Evolutionary conservation across 331 rosid species (phyloP), one percentile per base, ranked within the genome.

Genomic region (Phaseolus coccineus): DNA sequence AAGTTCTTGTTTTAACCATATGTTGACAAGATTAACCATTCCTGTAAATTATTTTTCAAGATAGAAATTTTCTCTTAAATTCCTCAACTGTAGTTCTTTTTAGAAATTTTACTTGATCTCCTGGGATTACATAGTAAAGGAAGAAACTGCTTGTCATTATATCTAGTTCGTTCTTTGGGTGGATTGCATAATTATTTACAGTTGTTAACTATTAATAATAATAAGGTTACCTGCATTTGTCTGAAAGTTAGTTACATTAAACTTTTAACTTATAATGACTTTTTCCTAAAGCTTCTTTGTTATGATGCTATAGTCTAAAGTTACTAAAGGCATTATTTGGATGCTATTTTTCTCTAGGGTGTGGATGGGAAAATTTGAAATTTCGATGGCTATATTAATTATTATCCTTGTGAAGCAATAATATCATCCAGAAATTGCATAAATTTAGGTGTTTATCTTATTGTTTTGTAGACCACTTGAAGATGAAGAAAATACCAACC

Each of bases 301-400:
- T 69, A 35, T 44, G 47, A 46, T 57, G 84, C 50, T 71, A 39
- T 52, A 40, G 48, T 52, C 15, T 73, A 66, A n/a, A 66, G 50
- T 48, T 73, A 28, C 66, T 58, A 14, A 35, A 35, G 9, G 10
- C 22, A 5, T 50, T 59, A 33, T 67, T 56, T 44, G 27, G 63
- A 24, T 79, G 35, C 72, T 59, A 47, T 58, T 80, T 59, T 71
- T 80, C 25, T 61, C 74, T 24, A 14, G 50, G 47, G 47, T 48
- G 44, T 50, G 28, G 52, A 48, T 6, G 44, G 66, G 69, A 9
- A 39, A 52, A 13, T 64, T 25, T 78, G n/a, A 52, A 16, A 30
- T 28, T 48, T 44, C 14, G 25, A 65, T 50, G 42, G 63, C 65
- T 67, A 57, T 63, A 64, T 65, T 37, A 80, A 37, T 2, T 71